A percentile compares a stretch with the other conserved stretches of the same genome.
These are phyloP conservation scores for Acanthamoeba culbertsoni DNA, from an alignment of 208 protist genomes.

Conservation along the genomic window DNA sequence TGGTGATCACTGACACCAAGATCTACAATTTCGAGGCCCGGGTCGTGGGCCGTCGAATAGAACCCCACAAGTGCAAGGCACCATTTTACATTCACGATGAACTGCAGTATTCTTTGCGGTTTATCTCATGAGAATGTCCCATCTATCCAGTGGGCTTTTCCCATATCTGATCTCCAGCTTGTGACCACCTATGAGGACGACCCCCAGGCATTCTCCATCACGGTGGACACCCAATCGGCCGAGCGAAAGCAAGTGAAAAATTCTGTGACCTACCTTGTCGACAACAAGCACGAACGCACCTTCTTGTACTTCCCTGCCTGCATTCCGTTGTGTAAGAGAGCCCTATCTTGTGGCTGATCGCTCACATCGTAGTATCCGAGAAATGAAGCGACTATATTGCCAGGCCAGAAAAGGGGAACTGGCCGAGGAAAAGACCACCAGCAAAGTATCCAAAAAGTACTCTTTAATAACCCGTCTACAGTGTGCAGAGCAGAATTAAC, in stretches of 20 bases:
- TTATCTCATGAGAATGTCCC: background rate
- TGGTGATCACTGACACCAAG: background rate
- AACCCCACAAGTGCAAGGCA: conserved; percentile 25
- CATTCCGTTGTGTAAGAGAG: background rate
- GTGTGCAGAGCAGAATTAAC: no score
- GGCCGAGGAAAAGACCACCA: background rate
- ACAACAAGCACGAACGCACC: background rate
- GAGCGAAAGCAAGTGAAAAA: conserved; percentile 31
- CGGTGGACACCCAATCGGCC: background rate
- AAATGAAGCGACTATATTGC: background rate
- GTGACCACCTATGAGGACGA: conserved; percentile 30
- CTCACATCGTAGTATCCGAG: background rate
- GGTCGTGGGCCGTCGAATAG: background rate
- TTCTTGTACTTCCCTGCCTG: background rate
- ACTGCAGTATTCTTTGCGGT: background rate
- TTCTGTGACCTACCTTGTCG: conserved; percentile 1
- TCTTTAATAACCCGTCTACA: no score
- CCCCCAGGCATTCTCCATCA: conserved; percentile 6
- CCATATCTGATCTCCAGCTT: background rate
- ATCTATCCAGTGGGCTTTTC: background rate
- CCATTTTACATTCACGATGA: background rate
- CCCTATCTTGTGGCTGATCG: background rate
- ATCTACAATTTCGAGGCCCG: conserved; percentile 8
- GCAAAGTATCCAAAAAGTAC: background rate
- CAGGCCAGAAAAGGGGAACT: background rate